Evolutionary conservation across 2,329 filamentous ascomycete genomes (phyloP).

Genomic region (Neopestalotiopsis rosae): DNA sequence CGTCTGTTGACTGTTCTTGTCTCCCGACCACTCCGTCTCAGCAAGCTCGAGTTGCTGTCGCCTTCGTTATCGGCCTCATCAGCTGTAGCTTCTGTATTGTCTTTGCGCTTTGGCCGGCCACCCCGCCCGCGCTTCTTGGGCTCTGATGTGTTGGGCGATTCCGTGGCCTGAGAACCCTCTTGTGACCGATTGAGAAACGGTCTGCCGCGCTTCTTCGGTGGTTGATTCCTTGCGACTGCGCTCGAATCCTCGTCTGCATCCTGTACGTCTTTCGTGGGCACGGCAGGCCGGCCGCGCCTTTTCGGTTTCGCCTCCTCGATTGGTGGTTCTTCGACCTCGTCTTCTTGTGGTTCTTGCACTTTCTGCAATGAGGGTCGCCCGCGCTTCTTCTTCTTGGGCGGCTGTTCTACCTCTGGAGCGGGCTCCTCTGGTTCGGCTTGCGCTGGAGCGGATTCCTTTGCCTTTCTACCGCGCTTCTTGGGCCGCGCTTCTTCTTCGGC

Average conservation of each 20-base stretch:
- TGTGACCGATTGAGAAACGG: not conserved
- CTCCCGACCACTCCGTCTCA: constrained; percentile 16
- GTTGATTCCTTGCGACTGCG: constrained; percentile 1
- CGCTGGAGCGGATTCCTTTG: constrained; percentile 21
- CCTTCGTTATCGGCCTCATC: constrained; percentile 38
- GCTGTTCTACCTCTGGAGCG: constrained; percentile 20
- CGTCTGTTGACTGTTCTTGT: not conserved
- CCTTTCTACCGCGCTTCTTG: constrained; percentile 30
- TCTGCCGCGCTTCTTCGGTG: constrained; percentile 27
- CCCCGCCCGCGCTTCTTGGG: constrained; percentile 19
- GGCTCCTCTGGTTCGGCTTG: constrained; percentile 18
- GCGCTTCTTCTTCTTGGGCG: constrained; percentile 33
- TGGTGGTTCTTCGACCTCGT: constrained; percentile 16
- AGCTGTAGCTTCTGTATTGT: constrained; percentile 21
- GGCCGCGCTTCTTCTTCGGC: constrained; percentile 27
- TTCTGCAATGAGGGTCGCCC: constrained; percentile 27
- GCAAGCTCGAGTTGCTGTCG: constrained; percentile 25
- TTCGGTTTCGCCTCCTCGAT: constrained; percentile 19
- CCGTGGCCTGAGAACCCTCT: constrained; percentile 6
- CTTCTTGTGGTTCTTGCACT: not conserved
- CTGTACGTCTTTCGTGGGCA: constrained; percentile 22
- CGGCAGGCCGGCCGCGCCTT: constrained; percentile 37
- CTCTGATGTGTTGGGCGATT: not conserved
- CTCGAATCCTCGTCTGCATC: not conserved
- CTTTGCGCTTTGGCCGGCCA: constrained; percentile 15